Evolutionary conservation across 169 alveolate genomes (phyloP).

Genomic region (Sarcocystis neurona): DNA sequence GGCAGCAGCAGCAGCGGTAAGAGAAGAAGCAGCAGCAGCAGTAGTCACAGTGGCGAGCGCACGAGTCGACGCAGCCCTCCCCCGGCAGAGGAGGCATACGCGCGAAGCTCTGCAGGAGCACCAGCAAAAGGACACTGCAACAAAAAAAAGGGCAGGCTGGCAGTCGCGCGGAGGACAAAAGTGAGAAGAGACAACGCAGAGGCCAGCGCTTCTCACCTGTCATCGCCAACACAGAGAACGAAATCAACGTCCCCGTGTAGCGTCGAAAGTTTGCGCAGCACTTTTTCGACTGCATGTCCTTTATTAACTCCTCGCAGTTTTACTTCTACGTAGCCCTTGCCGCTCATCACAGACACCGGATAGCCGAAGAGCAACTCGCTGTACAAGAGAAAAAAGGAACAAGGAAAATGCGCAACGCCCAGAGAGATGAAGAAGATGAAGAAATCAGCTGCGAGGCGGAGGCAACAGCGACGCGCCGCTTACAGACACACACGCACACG

Average conservation of each 20-base stretch:
- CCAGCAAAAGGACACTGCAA: too few relatives aligned
- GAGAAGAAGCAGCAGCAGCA: too few relatives aligned
- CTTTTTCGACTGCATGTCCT: constrained; percentile 63
- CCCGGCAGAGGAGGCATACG: too few relatives aligned
- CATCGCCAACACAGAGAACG: constrained; percentile 70
- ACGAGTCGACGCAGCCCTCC: too few relatives aligned
- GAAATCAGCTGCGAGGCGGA: too few relatives aligned
- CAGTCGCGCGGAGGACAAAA: background rate
- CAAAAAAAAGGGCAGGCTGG: background rate
- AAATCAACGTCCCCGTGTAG: constrained; percentile 68
- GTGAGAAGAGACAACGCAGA: background rate
- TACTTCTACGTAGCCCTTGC: constrained; percentile 75
- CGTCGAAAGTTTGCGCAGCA: constrained; percentile 62
- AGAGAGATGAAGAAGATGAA: too few relatives aligned
- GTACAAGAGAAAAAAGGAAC: background rate
- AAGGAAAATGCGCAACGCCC: too few relatives aligned
- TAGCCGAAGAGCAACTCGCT: constrained; percentile 65
- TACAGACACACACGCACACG: too few relatives aligned
- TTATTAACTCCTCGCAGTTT: constrained; percentile 70
- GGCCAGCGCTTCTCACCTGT: constrained; percentile 33
- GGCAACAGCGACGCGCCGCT: too few relatives aligned
- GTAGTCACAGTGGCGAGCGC: too few relatives aligned
- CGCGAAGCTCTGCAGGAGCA: too few relatives aligned
- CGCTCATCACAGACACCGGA: constrained; percentile 70
- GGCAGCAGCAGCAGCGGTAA: too few relatives aligned